Percentiles rank a stretch among this genome's conserved stretches.
These are phyloP conservation scores for Lyophyllum decastes DNA, from an alignment of 768 basidiomycete genomes.

Conservation along the genomic window DNA sequence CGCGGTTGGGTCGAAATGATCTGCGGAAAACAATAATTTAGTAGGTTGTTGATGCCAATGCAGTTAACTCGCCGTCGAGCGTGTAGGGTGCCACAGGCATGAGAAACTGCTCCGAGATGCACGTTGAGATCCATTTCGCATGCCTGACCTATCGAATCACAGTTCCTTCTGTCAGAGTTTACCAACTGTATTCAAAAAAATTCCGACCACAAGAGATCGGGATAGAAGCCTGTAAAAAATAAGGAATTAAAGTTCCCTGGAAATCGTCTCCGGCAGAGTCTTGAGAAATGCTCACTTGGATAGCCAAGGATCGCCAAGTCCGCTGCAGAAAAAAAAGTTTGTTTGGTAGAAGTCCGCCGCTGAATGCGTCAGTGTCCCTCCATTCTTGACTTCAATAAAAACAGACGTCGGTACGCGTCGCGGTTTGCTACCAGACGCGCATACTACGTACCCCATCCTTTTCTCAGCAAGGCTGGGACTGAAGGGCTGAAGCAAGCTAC, in stretches of 20 bases:
- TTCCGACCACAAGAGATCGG: slow-evolving; percentile 29
- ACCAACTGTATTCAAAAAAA: neutral
- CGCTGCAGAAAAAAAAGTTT: slow-evolving; percentile 38
- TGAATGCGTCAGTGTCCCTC: slow-evolving; percentile 36
- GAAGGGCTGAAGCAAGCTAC: slow-evolving; percentile 42
- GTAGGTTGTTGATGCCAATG: neutral
- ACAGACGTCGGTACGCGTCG: neutral
- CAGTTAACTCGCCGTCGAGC: slow-evolving; percentile 30
- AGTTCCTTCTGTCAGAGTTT: neutral
- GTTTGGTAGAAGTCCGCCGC: slow-evolving; percentile 33
- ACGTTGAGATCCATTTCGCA: slow-evolving; percentile 36
- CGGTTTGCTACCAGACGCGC: neutral
- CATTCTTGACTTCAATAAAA: slow-evolving; percentile 29
- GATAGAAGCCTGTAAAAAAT: slow-evolving; percentile 23
- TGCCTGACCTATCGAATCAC: slow-evolving; percentile 33
- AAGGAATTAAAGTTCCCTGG: neutral
- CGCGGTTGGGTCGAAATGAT: slow-evolving; percentile 12
- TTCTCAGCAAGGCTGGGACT: slow-evolving; percentile 26
- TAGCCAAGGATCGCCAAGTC: slow-evolving; percentile 36
- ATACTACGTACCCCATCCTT: slow-evolving; percentile 33
- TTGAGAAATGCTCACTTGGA: slow-evolving; percentile 27
- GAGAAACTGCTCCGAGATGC: slow-evolving; percentile 30
- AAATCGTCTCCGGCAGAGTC: neutral
- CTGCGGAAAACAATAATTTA: neutral
- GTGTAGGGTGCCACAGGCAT: slow-evolving; percentile 40